Base-by-base conservation (phyloP, 352 stramenopile species). In the Sclerospora graminicola region DNA sequence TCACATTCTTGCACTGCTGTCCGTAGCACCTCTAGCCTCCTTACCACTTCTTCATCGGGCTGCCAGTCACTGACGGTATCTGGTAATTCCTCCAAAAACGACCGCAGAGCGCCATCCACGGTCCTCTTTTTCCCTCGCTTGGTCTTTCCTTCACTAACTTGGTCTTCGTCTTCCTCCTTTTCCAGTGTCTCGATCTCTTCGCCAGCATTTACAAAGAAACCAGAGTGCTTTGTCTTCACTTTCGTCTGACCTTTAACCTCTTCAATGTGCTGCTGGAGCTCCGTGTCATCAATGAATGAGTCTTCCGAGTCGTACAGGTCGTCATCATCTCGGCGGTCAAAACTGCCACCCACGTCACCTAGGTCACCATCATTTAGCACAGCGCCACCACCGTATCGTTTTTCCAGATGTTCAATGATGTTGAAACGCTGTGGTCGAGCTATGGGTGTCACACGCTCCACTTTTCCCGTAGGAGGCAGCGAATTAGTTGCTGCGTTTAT, bases 281-380 rank as follows among this genome's bases (percentile, higher is more conserved):
- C 78, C 11, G 46, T 36, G 47, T 92, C 81, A 42, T 92, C 81
- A 38, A 92, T 92, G 40, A 92, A 92, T 45, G 81, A 89, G 54
- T 92, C 81, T 44, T 92, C 81, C 51, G 76, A 87, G 60, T 92
- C 81, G 57, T 92, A 92, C 49, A 90, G 59, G 44, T 92, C 78
- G 48, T 92, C 81, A 49, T 89, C 74, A 30, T 89, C 81, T 15
- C 63, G 60, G 21, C 80, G 64, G 2, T 69, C 45, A 9, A 66
- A 63, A 20, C 49, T 34, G 8, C 57, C 23, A 33, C 57, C 40
- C 37, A 44, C 14, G 34, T 45, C 55, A 2, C 34, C 49, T 6
- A 43, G 41, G 4, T 60, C 55, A 4, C 45, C 46, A 23, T 69
- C 68, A 4, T 82, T 66, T 9, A 89, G 50, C 41, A 88, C 60